phyloP scores from a whole-genome alignment of 768 basidiomycete species.

The Mycena chlorophos region DNA sequence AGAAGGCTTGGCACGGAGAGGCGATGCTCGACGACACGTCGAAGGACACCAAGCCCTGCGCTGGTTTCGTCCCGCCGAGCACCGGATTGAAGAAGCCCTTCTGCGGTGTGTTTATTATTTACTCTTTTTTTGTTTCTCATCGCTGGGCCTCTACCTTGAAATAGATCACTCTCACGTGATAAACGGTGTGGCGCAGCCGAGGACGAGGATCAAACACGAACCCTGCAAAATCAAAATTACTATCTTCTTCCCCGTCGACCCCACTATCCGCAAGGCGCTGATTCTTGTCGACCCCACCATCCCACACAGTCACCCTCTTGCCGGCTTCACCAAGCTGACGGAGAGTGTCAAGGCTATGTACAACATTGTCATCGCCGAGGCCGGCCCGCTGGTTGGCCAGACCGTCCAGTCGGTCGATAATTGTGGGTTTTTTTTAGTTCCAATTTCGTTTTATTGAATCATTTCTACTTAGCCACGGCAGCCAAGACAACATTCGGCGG shows the following conservation, averaged over 20 bases:
- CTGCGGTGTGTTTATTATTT: neutral
- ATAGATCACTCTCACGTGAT: conserved; percentile 5
- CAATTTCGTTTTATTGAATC: no score
- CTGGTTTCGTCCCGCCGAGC: neutral
- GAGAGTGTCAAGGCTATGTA: neutral
- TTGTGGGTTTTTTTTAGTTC: conserved; percentile 1
- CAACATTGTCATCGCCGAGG: conserved; percentile 9
- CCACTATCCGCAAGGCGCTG: neutral
- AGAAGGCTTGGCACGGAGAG: neutral
- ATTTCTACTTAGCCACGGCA: neutral
- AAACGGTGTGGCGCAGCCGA: neutral
- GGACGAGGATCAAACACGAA: no score
- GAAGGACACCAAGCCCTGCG: neutral
- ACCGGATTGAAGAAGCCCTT: neutral
- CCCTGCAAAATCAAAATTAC: no score
- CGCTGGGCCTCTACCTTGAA: neutral
- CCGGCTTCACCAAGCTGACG: conserved; percentile 17
- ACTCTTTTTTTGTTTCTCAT: neutral
- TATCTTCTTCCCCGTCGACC: conserved; percentile 7
- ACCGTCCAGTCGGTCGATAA: conserved; percentile 20
- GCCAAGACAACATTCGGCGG: conserved; percentile 6
- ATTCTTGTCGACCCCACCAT: neutral
- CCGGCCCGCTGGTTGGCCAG: conserved; percentile 11
- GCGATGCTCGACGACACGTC: neutral
- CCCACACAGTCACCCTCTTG: conserved; percentile 24